Conservation (phyloP, 192 early-diverging fungal species). For the Coemansia sp. region DNA sequence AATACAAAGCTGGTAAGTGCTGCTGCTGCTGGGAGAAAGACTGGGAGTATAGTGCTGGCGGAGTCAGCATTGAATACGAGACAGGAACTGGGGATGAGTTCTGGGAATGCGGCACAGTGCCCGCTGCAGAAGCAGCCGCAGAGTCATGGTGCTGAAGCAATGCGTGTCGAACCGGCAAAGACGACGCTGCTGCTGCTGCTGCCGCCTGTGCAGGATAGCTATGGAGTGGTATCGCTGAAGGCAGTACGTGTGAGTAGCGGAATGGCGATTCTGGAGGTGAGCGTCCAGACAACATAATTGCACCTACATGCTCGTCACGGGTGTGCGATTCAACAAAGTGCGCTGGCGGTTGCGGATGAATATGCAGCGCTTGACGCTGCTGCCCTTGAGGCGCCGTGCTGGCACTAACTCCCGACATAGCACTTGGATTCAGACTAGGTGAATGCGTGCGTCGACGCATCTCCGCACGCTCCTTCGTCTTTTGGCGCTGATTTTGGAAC, state of each 20-base stretch:
- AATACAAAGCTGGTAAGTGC: neutral
- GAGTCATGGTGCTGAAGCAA: conserved; percentile 18
- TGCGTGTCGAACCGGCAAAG: conserved; percentile 20
- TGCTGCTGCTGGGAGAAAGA: conserved; percentile 28
- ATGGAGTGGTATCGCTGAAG: conserved; percentile 22
- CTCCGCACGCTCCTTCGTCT: conserved; percentile 59
- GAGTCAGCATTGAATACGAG: conserved; percentile 33
- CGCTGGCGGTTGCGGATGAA: conserved; percentile 11
- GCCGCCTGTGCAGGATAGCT: conserved; percentile 6
- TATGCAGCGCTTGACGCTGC: conserved; percentile 13
- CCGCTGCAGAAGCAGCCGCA: conserved; percentile 1
- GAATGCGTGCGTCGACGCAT: conserved; percentile 55
- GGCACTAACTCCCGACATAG: conserved; percentile 4
- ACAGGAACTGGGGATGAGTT: conserved; percentile 22
- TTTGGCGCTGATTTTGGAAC: conserved; percentile 92
- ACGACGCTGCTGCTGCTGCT: conserved; percentile 9
- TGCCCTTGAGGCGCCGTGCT: conserved; percentile 11
- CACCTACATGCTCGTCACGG: conserved; percentile 16
- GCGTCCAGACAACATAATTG: conserved; percentile 26
- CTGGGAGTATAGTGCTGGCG: conserved; percentile 45
- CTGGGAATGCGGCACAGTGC: conserved; percentile 15
- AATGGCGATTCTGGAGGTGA: conserved; percentile 51
- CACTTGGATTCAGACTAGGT: conserved; percentile 28
- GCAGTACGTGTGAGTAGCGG: conserved; percentile 44
- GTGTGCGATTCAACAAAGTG: conserved; percentile 8